phyloP scores from a whole-genome alignment of 2,329 filamentous ascomycete genomes.

The Botrytis medusae region DNA sequence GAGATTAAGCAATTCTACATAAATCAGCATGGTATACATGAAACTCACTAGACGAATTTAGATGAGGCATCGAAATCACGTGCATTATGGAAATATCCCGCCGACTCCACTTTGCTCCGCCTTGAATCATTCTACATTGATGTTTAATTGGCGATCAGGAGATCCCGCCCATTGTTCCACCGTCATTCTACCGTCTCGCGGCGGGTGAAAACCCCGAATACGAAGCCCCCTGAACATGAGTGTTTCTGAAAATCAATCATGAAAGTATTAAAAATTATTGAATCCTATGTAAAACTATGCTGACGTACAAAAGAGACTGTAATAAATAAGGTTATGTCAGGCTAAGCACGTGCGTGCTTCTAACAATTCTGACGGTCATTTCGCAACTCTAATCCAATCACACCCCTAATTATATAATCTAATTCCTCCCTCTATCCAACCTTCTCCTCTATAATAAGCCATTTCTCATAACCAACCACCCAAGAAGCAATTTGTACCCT shows the following conservation, averaged over 20 bases:
- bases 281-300: neutral
- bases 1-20: neutral
- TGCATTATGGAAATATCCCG: neutral
- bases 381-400: neutral
- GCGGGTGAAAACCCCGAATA: neutral
- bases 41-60: neutral
- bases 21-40: neutral
- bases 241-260: neutral
- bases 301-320: neutral
- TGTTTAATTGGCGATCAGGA: neutral
- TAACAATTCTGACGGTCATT: neutral
- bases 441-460: neutral
- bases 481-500: neutral
- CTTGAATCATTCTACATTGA: neutral
- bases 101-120: neutral
- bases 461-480: neutral
- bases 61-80: neutral
- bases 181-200: neutral
- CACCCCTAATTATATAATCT: neutral
- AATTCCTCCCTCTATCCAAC: neutral
- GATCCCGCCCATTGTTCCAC: neutral
- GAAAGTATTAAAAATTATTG: neutral
- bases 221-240: neutral
- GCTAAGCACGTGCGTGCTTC: neutral
- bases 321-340: neutral